phyloP scores from a whole-genome alignment of 495 filamentous ascomycete genomes.

The Penicillium paxilli region DNA sequence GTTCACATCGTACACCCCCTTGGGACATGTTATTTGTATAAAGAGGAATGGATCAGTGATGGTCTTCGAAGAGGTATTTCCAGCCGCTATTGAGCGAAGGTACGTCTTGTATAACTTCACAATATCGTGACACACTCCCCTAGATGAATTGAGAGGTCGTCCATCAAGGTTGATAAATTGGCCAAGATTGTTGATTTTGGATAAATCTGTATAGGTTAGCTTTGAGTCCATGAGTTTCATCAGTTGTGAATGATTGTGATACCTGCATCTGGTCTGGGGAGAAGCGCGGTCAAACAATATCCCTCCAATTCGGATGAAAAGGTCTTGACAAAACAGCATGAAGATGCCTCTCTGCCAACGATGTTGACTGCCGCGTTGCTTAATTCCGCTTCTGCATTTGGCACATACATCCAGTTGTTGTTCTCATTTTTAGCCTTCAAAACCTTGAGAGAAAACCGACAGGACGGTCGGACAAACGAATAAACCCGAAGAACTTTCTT shows the following conservation, averaged over 20 bases:
- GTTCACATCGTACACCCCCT: slow-evolving; percentile 79
- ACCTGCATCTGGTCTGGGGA: slow-evolving; percentile 55
- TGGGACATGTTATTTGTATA: slow-evolving; percentile 70
- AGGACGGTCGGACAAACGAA: slow-evolving; percentile 65
- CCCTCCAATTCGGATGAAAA: slow-evolving; percentile 19
- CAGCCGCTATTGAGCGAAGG: slow-evolving; percentile 40
- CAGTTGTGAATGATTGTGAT: slow-evolving; percentile 1
- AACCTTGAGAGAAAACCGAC: slow-evolving; percentile 67
- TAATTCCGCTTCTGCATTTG: slow-evolving; percentile 51
- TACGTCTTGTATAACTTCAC: slow-evolving; percentile 58
- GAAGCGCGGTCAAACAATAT: slow-evolving; percentile 57
- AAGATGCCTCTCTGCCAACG: slow-evolving; percentile 64
- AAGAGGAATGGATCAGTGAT: slow-evolving; percentile 69
- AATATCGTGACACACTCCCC: slow-evolving; percentile 69
- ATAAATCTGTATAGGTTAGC: slow-evolving; percentile 37
- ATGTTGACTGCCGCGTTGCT: slow-evolving; percentile 70
- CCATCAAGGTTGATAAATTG: slow-evolving; percentile 76
- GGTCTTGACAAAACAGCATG: slow-evolving; percentile 48
- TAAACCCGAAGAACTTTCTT: slow-evolving; percentile 73
- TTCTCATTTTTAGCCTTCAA: slow-evolving; percentile 62
- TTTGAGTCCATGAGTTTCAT: background rate
- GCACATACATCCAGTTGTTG: slow-evolving; percentile 71
- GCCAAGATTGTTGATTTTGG: slow-evolving; percentile 57
- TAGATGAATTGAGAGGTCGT: slow-evolving; percentile 64
- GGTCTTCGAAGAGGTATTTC: slow-evolving; percentile 13